phyloP scores from a whole-genome alignment of 805 yeast species.

The Jamesozyma piceae region DNA sequence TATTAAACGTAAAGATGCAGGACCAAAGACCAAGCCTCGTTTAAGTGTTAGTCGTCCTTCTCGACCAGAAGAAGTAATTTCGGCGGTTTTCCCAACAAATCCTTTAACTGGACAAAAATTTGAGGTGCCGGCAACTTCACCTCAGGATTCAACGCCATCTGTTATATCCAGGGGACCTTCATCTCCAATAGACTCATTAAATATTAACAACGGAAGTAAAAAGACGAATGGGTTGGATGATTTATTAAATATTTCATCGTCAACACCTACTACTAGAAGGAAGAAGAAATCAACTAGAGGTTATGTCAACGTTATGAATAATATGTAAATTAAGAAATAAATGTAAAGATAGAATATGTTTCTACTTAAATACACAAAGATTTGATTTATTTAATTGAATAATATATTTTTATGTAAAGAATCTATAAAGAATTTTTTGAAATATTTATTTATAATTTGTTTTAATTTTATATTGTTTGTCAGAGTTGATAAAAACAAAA shows the following conservation, averaged over 20 bases:
- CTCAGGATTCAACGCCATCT: constrained; percentile 3
- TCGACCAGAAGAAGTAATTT: constrained; percentile 20
- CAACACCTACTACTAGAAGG: constrained; percentile 25
- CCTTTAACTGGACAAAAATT: constrained; percentile 30
- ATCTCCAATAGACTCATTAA: constrained; percentile 6
- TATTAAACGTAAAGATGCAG: constrained; percentile 30
- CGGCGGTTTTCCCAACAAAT: constrained; percentile 1
- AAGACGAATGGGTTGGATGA: constrained; percentile 40
- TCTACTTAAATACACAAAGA: too few species aligned
- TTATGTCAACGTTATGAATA: constrained; percentile 58
- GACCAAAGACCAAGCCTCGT: constrained; percentile 31
- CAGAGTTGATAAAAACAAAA: too few species aligned
- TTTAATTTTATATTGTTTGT: too few species aligned
- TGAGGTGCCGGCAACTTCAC: background rate
- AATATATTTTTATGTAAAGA: too few species aligned
- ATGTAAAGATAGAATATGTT: too few species aligned
- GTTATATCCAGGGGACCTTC: constrained; percentile 11
- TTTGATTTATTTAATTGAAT: too few species aligned
- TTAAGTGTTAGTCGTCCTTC: constrained; percentile 27
- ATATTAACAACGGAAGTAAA: constrained; percentile 25
- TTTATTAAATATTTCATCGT: constrained; percentile 32
- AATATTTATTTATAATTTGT: too few species aligned
- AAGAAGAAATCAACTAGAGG: constrained; percentile 44
- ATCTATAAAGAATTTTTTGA: too few species aligned
- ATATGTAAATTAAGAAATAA: constrained; percentile 1